Evolutionary conservation across 306 rosid species (phyloP).

Genomic region (Hippophae tibetana): DNA sequence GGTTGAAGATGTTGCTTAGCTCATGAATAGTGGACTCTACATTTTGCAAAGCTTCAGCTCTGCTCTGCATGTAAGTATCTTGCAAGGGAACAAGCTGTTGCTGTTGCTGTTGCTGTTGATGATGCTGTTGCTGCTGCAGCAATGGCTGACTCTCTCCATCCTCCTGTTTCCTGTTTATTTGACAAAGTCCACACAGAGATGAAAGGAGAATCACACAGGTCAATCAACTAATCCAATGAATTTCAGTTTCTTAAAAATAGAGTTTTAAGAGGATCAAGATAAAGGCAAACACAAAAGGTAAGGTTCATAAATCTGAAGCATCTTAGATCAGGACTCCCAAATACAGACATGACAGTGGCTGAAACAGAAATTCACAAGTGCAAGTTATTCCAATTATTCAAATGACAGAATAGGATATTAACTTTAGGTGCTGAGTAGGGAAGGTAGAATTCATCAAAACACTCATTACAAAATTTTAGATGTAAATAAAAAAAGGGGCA

Average conservation of each 20-base stretch:
- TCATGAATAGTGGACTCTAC: slow-evolving; percentile 97
- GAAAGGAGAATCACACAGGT: background rate
- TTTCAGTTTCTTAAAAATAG: background rate
- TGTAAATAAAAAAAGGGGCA: no score
- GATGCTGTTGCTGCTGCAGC: slow-evolving; percentile 29
- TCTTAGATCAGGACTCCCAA: no score
- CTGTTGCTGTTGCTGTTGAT: slow-evolving; percentile 58
- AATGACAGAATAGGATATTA: no score
- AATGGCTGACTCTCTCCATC: slow-evolving; percentile 90
- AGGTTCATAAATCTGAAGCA: background rate
- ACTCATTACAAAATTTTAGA: no score
- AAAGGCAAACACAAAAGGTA: background rate
- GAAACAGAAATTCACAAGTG: no score
- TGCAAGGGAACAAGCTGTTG: slow-evolving; percentile 82
- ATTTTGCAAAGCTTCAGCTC: slow-evolving; percentile 97
- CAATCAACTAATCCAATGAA: slow-evolving; percentile 8
- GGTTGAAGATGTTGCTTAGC: slow-evolving; percentile 87
- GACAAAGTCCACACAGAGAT: slow-evolving; percentile 1
- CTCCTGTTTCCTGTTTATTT: slow-evolving; percentile 52
- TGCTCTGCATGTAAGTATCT: slow-evolving; percentile 93
- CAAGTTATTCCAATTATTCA: no score
- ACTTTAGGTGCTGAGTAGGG: no score
- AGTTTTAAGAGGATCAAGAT: background rate
- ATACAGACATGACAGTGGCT: no score
- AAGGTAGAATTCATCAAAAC: no score